These are phyloP conservation scores for Moniliella sp. DNA, from an alignment of 1,284 basidiomycete species.

Conservation along the genomic window DNA sequence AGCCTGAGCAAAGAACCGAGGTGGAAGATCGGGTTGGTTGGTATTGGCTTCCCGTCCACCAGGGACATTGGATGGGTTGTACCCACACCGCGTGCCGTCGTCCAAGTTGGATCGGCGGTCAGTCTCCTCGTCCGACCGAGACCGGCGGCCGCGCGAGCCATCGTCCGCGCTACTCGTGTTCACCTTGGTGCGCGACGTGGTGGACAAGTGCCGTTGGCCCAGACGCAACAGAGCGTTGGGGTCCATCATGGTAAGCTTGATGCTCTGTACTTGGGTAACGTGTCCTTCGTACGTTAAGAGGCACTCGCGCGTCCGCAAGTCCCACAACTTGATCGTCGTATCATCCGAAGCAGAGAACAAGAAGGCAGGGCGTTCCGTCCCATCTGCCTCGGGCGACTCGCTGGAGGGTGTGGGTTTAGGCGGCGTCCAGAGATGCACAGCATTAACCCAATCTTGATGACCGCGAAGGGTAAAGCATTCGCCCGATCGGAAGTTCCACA, in stretches of 20 bases:
- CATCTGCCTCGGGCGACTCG: constrained; percentile 5
- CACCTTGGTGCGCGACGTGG: no score
- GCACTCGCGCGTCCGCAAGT: constrained; percentile 58
- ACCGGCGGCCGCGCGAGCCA: constrained; percentile 6
- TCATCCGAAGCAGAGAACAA: constrained; percentile 90
- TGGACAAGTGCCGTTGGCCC: no score
- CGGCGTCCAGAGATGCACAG: constrained; percentile 77
- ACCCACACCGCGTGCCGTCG: background rate
- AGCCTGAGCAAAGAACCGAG: constrained; percentile 1
- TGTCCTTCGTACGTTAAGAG: constrained; percentile 70
- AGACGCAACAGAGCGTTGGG: constrained; percentile 21
- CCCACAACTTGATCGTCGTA: constrained; percentile 79
- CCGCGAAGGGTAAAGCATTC: constrained; percentile 78
- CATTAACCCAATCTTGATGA: constrained; percentile 88
- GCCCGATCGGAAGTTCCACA: constrained; percentile 79
- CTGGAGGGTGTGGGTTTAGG: constrained; percentile 6
- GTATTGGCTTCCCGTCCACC: background rate
- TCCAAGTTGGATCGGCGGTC: background rate
- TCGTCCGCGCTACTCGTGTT: background rate
- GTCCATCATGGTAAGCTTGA: constrained; percentile 48
- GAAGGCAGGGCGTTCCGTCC: constrained; percentile 15
- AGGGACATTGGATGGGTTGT: background rate
- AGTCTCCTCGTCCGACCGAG: background rate
- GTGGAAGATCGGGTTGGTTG: background rate
- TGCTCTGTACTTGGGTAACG: constrained; percentile 77